A percentile compares a stretch with the other conserved stretches of the same genome.
Conservation (phyloP, 352 stramenopile genomes). For the Phytophthora cactorum region DNA sequence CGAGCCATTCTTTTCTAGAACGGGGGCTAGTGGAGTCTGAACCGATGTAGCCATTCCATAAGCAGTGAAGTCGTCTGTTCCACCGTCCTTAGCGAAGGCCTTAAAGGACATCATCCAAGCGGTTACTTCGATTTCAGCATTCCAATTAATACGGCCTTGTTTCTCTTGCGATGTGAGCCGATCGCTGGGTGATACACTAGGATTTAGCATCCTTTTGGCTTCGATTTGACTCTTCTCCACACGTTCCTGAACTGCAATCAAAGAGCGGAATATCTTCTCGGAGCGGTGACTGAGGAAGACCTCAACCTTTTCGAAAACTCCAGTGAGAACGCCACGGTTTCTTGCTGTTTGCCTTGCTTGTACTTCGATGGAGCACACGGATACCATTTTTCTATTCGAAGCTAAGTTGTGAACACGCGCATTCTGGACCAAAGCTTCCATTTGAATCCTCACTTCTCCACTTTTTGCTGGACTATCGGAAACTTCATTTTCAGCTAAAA, state of each 20-base stretch:
- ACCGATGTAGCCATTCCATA: constrained; percentile 29
- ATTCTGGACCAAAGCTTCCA: constrained; percentile 26
- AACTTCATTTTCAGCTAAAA: not conserved
- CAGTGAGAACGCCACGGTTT: constrained; percentile 18
- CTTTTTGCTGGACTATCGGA: not conserved
- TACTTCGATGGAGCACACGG: constrained; percentile 18
- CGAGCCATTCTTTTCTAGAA: constrained; percentile 14
- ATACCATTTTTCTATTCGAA: constrained; percentile 23
- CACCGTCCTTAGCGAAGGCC: constrained; percentile 18
- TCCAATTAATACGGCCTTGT: constrained; percentile 19
- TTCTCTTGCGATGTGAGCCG: constrained; percentile 1
- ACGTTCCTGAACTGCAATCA: constrained; percentile 19
- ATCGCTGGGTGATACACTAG: not conserved
- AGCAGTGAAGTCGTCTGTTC: constrained; percentile 24
- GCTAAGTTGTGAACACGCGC: constrained; percentile 15
- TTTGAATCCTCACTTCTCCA: constrained; percentile 11
- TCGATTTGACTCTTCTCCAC: constrained; percentile 25
- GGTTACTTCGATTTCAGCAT: constrained; percentile 26
- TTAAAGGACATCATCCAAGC: constrained; percentile 35
- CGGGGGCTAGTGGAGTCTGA: constrained; percentile 19
- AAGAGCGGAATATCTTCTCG: constrained; percentile 29
- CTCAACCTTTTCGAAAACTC: constrained; percentile 24
- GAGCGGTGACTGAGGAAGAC: constrained; percentile 25
- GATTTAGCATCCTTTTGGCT: constrained; percentile 17
- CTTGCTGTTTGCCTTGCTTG: constrained; percentile 23